Evolutionary conservation across 331 rosid genomes (phyloP), one percentile per base, ranked within the genome.

Genomic region (Pyracantha coccinea): DNA sequence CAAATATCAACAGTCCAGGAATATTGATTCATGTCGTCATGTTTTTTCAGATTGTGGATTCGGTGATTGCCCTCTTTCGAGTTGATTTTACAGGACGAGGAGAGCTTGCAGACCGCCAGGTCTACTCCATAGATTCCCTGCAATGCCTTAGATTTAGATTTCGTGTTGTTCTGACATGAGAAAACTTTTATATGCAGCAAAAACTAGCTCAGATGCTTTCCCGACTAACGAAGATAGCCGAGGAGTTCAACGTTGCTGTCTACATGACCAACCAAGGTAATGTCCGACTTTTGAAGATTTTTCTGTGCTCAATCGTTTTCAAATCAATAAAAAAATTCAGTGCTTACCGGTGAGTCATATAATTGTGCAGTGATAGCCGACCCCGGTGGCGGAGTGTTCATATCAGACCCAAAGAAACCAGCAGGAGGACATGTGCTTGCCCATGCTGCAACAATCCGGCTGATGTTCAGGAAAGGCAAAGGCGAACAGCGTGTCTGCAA

Each of bases 41-140:
- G 45, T 71, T 76, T 75, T 75, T 83, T 72, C 89, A 92, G 99
- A 94, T 92, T 45, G 89, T 94, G 61, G 99, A 92, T 82, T 90
- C 97, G 1, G 89, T 94, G 55, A 94, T 92, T 78, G 97, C 99
- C 66, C 90, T 92, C 64, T 90, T 94, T 84, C 89, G 96, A 66
- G 99, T 92, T 77, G 99, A 94, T 71, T 94, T 94, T 70, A 78
- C 97, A 0, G 97, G 99, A 75, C 89, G 99, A 84, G 97, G 99
- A 80, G 97, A 94, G 83, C 96, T 94, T 62, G 99, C 99, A 55
- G 99, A 94, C 69, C 97, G 99, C 59, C 99, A 94, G 94, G 97
- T 94, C 52, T 59, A 52, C 81, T 74, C 27, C 66, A 45, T 2
- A 64, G 23, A 19, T 29, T 75, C 61, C 55, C 21, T 47, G 28